These are phyloP conservation scores for Hymenoscyphus linearis DNA, from an alignment of 2,329 filamentous ascomycete species.

Conservation along the genomic window DNA sequence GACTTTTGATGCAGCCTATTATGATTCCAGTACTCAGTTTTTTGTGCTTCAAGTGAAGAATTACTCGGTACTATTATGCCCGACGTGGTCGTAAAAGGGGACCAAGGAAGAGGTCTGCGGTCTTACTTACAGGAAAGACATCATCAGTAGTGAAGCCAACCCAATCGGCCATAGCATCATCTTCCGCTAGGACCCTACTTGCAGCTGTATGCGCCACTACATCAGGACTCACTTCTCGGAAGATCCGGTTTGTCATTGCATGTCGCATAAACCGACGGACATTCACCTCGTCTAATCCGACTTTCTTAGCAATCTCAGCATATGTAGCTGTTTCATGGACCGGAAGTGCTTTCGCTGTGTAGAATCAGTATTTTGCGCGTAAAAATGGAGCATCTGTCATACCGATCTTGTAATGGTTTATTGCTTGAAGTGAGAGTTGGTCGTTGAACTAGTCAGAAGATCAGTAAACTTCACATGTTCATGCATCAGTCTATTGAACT, in stretches of 20 bases:
- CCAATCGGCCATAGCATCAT: slow-evolving; percentile 46
- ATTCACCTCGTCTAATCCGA: slow-evolving; percentile 43
- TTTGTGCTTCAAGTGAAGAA: background rate
- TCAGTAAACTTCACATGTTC: slow-evolving; percentile 11
- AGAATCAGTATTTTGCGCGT: slow-evolving; percentile 9
- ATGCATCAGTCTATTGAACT: slow-evolving; percentile 22
- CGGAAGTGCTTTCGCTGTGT: slow-evolving; percentile 47
- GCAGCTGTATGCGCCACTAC: slow-evolving; percentile 50
- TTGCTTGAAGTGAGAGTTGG: slow-evolving; percentile 44
- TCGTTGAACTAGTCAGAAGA: slow-evolving; percentile 40
- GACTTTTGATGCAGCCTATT: slow-evolving; percentile 42
- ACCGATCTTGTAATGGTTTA: slow-evolving; percentile 48
- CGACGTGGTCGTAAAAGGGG: background rate
- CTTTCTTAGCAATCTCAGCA: slow-evolving; percentile 41
- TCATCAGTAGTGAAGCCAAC: slow-evolving; percentile 51
- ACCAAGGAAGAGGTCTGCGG: background rate
- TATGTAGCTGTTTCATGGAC: slow-evolving; percentile 41
- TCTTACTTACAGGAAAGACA: slow-evolving; percentile 33
- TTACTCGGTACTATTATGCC: background rate
- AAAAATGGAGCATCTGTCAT: slow-evolving; percentile 13
- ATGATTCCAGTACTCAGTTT: slow-evolving; percentile 14
- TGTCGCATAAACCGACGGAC: slow-evolving; percentile 48
- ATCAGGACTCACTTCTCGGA: slow-evolving; percentile 46
- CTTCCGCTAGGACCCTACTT: slow-evolving; percentile 46
- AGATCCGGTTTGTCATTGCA: slow-evolving; percentile 53